Base-by-base conservation (phyloP, 2,329 filamentous ascomycete genomes). In the Penicillium olsonii region DNA sequence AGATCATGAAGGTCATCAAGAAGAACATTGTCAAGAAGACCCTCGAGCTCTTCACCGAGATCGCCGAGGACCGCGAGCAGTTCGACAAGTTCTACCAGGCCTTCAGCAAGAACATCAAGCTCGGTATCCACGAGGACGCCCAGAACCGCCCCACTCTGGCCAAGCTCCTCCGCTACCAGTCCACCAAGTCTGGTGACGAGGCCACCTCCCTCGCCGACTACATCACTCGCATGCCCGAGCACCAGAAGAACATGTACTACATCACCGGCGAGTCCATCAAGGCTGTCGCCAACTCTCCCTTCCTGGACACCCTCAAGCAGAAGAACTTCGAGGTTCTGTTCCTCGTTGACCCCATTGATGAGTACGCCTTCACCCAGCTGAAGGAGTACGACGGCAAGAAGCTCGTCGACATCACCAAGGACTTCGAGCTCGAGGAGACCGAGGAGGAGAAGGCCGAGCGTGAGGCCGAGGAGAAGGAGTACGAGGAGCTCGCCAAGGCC, bases 21-120 rank as follows among this genome's bases (percentile, higher is more conserved):
- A 99, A 99, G 91, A 99, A 99, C 87, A 96, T 99, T 62, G 92
- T 99, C 84, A 99, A 97, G 92, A 99, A 99, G 90, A 90, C 90
- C 61, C 90, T 99, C 62, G 94, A 99, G 84, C 90, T 99, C 75
- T 99, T 99, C 88, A 85, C 86, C 69, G 94, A 99, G 84, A 99
- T 99, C 60, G 87, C 94, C 52, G 94, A 99, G 84, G 94, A 99
- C 80, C 95, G 95, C 80, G 94, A 99, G 86, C 90, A 96, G 78
- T 99, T 99, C 76, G 94, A 99, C 87, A 99, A 99, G 87, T 99
- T 99, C 87, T 99, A 99, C 87, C 82, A 81, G 71, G 94, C 94
- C 68, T 99, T 99, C 85, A 88, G 87, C 85, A 99, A 99, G 90
- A 99, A 99, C 88, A 86, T 99, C 78, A 99, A 99, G 90, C 92